These are phyloP conservation scores for Paramarasmius palmivorus DNA, from an alignment of 1,284 basidiomycete species.

Conservation along the genomic window DNA sequence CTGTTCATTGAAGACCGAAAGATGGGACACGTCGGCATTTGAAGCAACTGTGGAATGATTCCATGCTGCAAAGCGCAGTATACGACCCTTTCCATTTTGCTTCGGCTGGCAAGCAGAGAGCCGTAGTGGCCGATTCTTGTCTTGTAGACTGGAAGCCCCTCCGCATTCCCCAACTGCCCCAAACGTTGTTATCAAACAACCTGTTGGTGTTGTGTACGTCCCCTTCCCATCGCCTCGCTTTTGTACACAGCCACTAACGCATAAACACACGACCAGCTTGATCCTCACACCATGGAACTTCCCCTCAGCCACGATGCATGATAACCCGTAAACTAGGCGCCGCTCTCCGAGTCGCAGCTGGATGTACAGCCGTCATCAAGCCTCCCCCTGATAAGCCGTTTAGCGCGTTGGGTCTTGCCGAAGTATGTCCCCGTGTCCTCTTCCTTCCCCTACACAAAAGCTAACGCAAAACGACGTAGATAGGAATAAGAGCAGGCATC, in stretches of 20 bases:
- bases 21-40: too few relatives aligned
- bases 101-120: slow-evolving; percentile 50
- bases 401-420: slow-evolving; percentile 87
- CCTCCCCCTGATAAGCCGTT: slow-evolving; percentile 96
- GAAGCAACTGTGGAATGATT: too few relatives aligned
- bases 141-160: too few relatives aligned
- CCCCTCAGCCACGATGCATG: slow-evolving; percentile 94
- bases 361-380: slow-evolving; percentile 95
- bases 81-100: not conserved
- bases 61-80: too few relatives aligned
- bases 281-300: slow-evolving; percentile 91
- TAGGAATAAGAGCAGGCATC: slow-evolving; percentile 85
- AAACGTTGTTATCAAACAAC: slow-evolving; percentile 94
- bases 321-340: slow-evolving; percentile 88
- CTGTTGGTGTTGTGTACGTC: slow-evolving; percentile 78
- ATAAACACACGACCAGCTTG: slow-evolving; percentile 51
- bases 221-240: not conserved
- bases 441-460: too few relatives aligned
- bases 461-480: too few relatives aligned
- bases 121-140: too few relatives aligned
- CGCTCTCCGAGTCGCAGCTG: slow-evolving; percentile 91
- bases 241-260: not conserved
- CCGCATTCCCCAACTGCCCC: slow-evolving; percentile 70
- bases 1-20: too few relatives aligned
- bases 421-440: too few relatives aligned